Evolutionary conservation across 139 green algal species (phyloP).

Genomic region (Tetradesmus obliquus): DNA sequence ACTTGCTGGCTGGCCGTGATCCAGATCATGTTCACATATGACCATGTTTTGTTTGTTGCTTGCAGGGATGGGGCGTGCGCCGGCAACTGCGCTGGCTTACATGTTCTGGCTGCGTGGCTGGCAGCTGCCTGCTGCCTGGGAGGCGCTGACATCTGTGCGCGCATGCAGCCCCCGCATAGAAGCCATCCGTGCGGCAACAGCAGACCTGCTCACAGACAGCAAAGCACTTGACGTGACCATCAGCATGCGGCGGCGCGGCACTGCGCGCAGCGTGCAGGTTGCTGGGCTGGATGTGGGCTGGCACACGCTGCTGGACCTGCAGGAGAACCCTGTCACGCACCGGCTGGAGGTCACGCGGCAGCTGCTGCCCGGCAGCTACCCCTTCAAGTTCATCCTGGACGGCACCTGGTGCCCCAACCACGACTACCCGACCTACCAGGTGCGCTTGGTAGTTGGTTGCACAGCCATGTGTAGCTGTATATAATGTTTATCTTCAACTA

Average conservation of each 20-base stretch:
- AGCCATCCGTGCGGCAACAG: slow-evolving; percentile 85
- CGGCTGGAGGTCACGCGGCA: slow-evolving; percentile 50
- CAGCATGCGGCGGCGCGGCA: slow-evolving; percentile 54
- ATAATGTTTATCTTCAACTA: too few species aligned
- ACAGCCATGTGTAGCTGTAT: neutral
- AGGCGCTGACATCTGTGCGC: slow-evolving; percentile 30
- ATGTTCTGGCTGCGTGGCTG: slow-evolving; percentile 91
- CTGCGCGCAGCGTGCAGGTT: slow-evolving; percentile 58
- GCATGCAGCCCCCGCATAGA: slow-evolving; percentile 72
- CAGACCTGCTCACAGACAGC: slow-evolving; percentile 83
- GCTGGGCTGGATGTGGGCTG: slow-evolving; percentile 97
- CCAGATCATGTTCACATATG: neutral
- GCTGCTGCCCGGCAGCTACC: slow-evolving; percentile 67
- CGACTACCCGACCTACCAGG: slow-evolving; percentile 74
- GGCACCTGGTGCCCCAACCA: slow-evolving; percentile 84
- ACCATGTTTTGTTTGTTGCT: neutral
- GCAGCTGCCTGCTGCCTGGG: slow-evolving; percentile 73
- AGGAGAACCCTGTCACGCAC: slow-evolving; percentile 57
- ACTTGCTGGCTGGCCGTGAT: too few species aligned
- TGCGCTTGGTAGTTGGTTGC: neutral
- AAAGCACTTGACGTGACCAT: slow-evolving; percentile 57
- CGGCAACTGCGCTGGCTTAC: slow-evolving; percentile 90
- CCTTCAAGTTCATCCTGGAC: slow-evolving; percentile 96
- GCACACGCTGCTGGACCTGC: slow-evolving; percentile 76
- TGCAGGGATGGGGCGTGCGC: slow-evolving; percentile 89